These are phyloP conservation scores for Trichoderma sp. DNA, from an alignment of 2,329 filamentous ascomycete genomes.

Conservation along the genomic window DNA sequence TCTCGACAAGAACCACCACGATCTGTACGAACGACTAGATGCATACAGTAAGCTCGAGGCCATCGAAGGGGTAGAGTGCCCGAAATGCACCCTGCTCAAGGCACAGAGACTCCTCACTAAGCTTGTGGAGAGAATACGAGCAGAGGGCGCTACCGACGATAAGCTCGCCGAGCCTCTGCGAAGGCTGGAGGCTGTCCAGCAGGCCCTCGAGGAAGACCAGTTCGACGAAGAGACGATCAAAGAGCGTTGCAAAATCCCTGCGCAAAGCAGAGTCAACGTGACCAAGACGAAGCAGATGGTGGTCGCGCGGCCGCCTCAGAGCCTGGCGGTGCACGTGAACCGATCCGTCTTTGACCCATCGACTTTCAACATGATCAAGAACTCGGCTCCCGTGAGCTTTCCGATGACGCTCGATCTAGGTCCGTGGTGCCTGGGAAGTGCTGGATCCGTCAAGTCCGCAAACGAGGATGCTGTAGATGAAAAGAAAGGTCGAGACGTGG, in stretches of 20 bases:
- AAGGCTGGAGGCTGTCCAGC: slow-evolving; percentile 66
- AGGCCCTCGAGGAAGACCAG: slow-evolving; percentile 75
- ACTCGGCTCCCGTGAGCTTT: slow-evolving; percentile 76
- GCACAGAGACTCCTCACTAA: slow-evolving; percentile 51
- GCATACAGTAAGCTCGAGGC: slow-evolving; percentile 82
- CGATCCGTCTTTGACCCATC: slow-evolving; percentile 86
- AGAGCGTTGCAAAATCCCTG: slow-evolving; percentile 65
- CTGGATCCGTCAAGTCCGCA: slow-evolving; percentile 30
- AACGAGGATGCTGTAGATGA: slow-evolving; percentile 23
- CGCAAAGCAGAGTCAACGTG: slow-evolving; percentile 69
- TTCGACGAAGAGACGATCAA: slow-evolving; percentile 70
- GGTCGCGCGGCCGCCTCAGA: slow-evolving; percentile 78
- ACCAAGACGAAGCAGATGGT: slow-evolving; percentile 91
- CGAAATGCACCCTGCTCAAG: slow-evolving; percentile 80
- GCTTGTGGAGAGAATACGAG: slow-evolving; percentile 48
- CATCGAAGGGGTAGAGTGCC: slow-evolving; percentile 88
- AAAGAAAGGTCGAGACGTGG: slow-evolving; percentile 33
- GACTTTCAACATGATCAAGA: slow-evolving; percentile 80
- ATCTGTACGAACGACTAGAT: slow-evolving; percentile 77
- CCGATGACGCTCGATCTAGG: slow-evolving; percentile 73
- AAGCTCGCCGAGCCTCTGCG: slow-evolving; percentile 53
- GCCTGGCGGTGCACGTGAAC: slow-evolving; percentile 85
- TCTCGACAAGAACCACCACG: slow-evolving; percentile 60
- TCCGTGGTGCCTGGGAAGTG: slow-evolving; percentile 79
- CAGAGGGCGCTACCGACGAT: slow-evolving; percentile 47